phyloP scores from a whole-genome alignment of 306 rosid genomes.

The Citrullus mucosospermus region DNA sequence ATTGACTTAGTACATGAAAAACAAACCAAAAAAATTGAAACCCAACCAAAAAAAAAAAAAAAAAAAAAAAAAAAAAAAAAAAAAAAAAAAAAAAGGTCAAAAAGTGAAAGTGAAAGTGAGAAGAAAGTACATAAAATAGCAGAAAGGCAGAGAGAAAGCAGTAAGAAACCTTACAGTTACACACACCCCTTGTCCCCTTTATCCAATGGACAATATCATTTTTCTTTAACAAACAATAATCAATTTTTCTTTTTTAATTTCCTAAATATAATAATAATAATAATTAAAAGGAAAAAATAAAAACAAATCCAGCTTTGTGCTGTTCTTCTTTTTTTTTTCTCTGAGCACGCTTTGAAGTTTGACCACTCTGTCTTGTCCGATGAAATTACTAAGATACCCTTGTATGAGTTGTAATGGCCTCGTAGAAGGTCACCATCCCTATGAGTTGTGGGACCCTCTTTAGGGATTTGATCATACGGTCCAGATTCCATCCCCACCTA shows the following conservation, averaged over 20 bases:
- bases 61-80: neutral
- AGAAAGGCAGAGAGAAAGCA: neutral
- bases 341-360: neutral
- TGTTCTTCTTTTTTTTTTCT: neutral
- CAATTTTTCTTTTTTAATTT: too few relatives aligned
- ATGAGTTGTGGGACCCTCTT: neutral
- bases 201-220: neutral
- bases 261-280: too few relatives aligned
- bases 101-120: neutral
- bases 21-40: neutral
- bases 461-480: neutral
- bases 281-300: neutral
- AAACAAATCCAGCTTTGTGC: neutral
- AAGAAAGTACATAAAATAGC: conserved; percentile 1
- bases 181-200: neutral
- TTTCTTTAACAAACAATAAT: too few relatives aligned
- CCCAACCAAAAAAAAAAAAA: neutral
- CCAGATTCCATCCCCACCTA: neutral
- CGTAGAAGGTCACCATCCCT: neutral
- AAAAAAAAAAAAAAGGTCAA: neutral
- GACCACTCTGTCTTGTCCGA: neutral
- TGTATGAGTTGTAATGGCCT: neutral
- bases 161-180: neutral
- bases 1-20: neutral
- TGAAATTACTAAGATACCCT: neutral